A percentile compares a stretch with the other conserved stretches of the same genome.
These are phyloP conservation scores for Solanum lignicaule DNA, from an alignment of 257 asterid genomes.

Conservation along the genomic window DNA sequence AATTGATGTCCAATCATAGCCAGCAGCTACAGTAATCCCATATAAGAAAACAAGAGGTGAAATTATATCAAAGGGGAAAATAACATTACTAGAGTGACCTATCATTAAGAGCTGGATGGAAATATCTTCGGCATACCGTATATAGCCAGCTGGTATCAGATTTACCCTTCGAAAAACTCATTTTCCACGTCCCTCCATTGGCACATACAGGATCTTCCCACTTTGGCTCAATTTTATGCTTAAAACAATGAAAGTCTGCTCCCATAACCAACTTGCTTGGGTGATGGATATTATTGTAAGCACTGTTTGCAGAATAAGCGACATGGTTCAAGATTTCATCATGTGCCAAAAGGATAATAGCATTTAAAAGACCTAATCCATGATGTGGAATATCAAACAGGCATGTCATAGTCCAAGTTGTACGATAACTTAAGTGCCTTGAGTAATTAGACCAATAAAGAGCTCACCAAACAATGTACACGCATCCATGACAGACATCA, in stretches of 20 bases:
- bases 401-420: not conserved
- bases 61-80: not conserved
- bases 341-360: not conserved
- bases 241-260: conserved; percentile 82
- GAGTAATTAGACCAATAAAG: not conserved
- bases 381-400: not conserved
- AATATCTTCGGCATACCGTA: conserved; percentile 37
- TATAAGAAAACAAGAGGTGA: not conserved
- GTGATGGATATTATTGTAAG: conserved; percentile 63
- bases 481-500: not conserved
- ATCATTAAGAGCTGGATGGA: not conserved
- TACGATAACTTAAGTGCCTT: not conserved
- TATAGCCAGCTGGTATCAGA: conserved; percentile 77
- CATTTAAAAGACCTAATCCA: not conserved
- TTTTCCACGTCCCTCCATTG: conserved; percentile 88
- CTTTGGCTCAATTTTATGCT: conserved; percentile 67
- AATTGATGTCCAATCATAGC: conserved; percentile 98
- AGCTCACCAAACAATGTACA: not conserved
- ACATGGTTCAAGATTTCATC: not conserved
- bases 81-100: not conserved
- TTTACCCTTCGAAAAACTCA: conserved; percentile 40
- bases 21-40: conserved; percentile 45
- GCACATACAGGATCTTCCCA: conserved; percentile 98
- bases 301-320: conserved; percentile 29
- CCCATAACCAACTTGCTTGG: conserved; percentile 68